A percentile compares a stretch with the other conserved stretches of the same genome.
These are phyloP conservation scores for Hypericum perforatum DNA, from an alignment of 345 rosid genomes.

Conservation along the genomic window DNA sequence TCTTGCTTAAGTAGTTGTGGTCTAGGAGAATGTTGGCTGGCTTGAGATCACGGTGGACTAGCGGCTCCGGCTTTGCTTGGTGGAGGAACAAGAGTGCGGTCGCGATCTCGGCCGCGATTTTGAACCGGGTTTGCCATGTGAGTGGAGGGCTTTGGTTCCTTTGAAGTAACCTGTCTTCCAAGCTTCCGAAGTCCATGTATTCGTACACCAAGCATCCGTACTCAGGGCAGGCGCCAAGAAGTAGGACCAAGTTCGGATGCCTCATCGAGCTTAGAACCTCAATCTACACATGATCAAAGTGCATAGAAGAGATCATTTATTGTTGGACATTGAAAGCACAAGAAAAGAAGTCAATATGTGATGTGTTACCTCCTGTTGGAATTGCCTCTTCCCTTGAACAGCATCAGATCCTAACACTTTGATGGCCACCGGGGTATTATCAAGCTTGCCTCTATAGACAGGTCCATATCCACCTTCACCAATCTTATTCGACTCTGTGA, in stretches of 20 bases:
- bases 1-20: slow-evolving; percentile 73
- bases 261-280: slow-evolving; percentile 77
- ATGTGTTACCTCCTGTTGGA: slow-evolving; percentile 64
- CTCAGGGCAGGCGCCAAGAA: slow-evolving; percentile 87
- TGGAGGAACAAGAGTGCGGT: slow-evolving; percentile 83
- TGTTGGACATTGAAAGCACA: background rate
- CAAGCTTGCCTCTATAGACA: slow-evolving; percentile 70
- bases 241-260: slow-evolving; percentile 90
- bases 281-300: slow-evolving; percentile 31
- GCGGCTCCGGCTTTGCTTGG: slow-evolving; percentile 94
- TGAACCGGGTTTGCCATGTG: slow-evolving; percentile 61
- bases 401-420: slow-evolving; percentile 86
- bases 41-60: slow-evolving; percentile 85
- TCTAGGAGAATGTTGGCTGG: slow-evolving; percentile 92
- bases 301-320: slow-evolving; percentile 8
- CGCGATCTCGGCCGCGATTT: slow-evolving; percentile 70
- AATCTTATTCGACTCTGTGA: slow-evolving; percentile 39
- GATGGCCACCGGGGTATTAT: slow-evolving; percentile 84
- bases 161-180: slow-evolving; percentile 70
- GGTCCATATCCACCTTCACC: slow-evolving; percentile 99
- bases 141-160: slow-evolving; percentile 55
- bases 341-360: background rate
- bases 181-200: slow-evolving; percentile 66
- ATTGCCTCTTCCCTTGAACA: slow-evolving; percentile 80
- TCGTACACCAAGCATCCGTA: slow-evolving; percentile 90